These are phyloP conservation scores for Carpinus fangiana DNA, from an alignment of 306 rosid species.

Conservation along the genomic window DNA sequence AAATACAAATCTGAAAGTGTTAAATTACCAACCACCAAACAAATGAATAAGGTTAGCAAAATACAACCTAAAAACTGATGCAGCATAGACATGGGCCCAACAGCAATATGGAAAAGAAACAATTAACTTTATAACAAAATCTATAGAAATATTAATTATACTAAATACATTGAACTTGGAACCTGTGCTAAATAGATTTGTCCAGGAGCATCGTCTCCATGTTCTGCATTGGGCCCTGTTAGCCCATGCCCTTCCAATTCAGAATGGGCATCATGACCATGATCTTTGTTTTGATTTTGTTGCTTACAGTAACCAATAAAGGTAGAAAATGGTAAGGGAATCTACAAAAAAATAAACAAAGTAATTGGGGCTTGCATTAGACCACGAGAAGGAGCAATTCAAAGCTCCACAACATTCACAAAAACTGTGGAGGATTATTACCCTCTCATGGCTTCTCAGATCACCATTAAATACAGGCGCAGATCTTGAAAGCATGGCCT, in stretches of 20 bases:
- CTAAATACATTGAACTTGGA: constrained; percentile 19
- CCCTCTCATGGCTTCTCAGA: constrained; percentile 92
- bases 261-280: constrained; percentile 23
- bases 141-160: constrained; percentile 16
- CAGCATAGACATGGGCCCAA: background rate
- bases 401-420: constrained; percentile 4
- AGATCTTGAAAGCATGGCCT: constrained; percentile 78
- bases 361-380: constrained; percentile 8
- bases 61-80: constrained; percentile 2
- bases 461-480: constrained; percentile 86
- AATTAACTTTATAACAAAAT: constrained; percentile 22
- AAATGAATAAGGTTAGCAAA: constrained; percentile 1
- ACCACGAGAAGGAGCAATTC: background rate
- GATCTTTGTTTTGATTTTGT: constrained; percentile 37
- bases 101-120: constrained; percentile 8
- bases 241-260: constrained; percentile 26
- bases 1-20: constrained; percentile 22
- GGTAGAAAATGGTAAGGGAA: constrained; percentile 74
- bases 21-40: constrained; percentile 7
- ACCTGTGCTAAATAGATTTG: constrained; percentile 98
- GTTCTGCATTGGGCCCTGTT: constrained; percentile 22
- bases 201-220: constrained; percentile 51
- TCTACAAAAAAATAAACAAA: constrained; percentile 41
- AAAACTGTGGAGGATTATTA: constrained; percentile 21
- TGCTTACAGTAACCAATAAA: constrained; percentile 68